phyloP scores from a whole-genome alignment of 306 rosid genomes.

The Glycine tomentella region DNA sequence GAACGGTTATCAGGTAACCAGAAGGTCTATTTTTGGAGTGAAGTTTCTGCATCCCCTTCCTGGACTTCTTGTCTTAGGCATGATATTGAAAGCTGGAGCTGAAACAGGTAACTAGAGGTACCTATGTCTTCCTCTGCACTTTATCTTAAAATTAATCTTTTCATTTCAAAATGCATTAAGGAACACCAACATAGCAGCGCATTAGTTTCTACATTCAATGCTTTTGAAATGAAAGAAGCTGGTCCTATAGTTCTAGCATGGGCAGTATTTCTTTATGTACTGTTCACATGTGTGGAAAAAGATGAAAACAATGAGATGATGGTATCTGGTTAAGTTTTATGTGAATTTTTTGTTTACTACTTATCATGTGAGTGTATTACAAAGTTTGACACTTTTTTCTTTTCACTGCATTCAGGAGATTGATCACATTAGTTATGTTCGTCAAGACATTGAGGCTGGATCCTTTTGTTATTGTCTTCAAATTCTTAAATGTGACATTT shows the following conservation, averaged over 20 bases:
- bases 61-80: no score
- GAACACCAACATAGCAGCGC: constrained; percentile 11
- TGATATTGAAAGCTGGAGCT: no score
- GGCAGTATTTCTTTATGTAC: constrained; percentile 89
- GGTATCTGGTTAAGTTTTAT: constrained; percentile 58
- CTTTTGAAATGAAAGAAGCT: constrained; percentile 78
- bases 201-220: constrained; percentile 69
- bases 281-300: constrained; percentile 82
- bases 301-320: constrained; percentile 66
- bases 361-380: constrained; percentile 19
- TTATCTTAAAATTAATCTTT: no score
- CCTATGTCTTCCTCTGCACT: no score
- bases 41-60: no score
- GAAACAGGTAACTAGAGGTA: no score
- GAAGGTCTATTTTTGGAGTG: no score
- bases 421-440: constrained; percentile 91
- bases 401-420: constrained; percentile 69
- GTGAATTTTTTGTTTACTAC: constrained; percentile 38
- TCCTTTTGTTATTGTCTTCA: constrained; percentile 71
- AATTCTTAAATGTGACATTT: constrained; percentile 75
- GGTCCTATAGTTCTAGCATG: constrained; percentile 87
- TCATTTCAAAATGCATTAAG: no score
- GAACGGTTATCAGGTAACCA: no score
- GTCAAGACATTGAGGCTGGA: constrained; percentile 86
- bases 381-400: constrained; percentile 40